Evolutionary conservation across 805 yeast genomes (phyloP), one percentile per base, ranked within the genome.

Genomic region (Isabelozyma gotoi): DNA sequence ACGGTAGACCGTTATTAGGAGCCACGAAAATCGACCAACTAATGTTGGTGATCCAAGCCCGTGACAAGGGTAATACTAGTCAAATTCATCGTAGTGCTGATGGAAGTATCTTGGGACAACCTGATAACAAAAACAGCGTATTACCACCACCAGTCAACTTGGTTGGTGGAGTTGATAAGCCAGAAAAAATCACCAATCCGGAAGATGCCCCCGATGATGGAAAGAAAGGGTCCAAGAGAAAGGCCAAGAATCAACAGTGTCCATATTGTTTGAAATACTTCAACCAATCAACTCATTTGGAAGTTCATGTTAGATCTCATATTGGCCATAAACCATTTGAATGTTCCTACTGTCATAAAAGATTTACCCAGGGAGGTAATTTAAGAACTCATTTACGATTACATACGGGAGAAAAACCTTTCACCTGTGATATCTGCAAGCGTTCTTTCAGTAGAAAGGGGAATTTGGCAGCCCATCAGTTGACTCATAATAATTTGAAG

Each of bases 381-480:
- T 68, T 90, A 51, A 67, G 96, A 43, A 90, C 97, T 0, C 97
- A 90, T 67, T 71, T 82, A 56, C 71, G 96, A 49, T 71, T 89
- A 27, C 97, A 89, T 56, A 89, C 97, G 0, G 97, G 97, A 19
- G 96, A 91, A 56, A 86, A 87, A 59, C 98, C 97, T 3, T 91
- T 84, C 58, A 72, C 76, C 31, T 91, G 98, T 68, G 82, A 81
- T 15, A 65, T 78, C 7, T 91, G 98, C 64, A 79, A 80, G 17
- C 78, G 88, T 47, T 73, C 80, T 27, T 91, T 91, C 62, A 88
- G 96, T 42, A 78, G 96, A 55, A 88, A 91, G 63, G 98, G 98
- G 14, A 91, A 91, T 65, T 74, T 88, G 52, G 91, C 92, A 19
- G 95, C 96, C 3, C 98, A 91, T 65, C 72, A 76, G 61, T 68